These are phyloP conservation scores for Eremomyces bilateralis DNA, from an alignment of 495 filamentous ascomycete species.

Conservation along the genomic window DNA sequence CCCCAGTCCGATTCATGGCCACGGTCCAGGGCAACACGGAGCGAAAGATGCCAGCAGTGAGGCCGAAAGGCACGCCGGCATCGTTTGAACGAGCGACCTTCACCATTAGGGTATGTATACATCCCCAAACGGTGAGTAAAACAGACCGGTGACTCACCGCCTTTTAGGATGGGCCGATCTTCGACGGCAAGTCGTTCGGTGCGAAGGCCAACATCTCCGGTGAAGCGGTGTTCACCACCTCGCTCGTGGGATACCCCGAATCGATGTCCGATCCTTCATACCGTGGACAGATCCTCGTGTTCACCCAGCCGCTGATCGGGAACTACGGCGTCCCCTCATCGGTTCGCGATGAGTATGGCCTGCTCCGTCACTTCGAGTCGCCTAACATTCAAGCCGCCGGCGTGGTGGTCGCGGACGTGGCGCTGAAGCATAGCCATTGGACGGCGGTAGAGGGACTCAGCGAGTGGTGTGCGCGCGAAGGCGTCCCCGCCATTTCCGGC, in stretches of 20 bases:
- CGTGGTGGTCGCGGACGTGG: slow-evolving; percentile 87
- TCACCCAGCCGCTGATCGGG: slow-evolving; percentile 95
- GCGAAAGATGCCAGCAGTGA: slow-evolving; percentile 27
- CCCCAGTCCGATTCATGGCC: slow-evolving; percentile 41
- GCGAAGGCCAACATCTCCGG: slow-evolving; percentile 81
- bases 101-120: slow-evolving; percentile 54
- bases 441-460: slow-evolving; percentile 85
- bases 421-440: slow-evolving; percentile 91
- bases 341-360: slow-evolving; percentile 50
- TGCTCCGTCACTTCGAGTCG: slow-evolving; percentile 86
- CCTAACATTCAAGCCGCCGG: slow-evolving; percentile 91
- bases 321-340: slow-evolving; percentile 89
- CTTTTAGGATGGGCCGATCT: slow-evolving; percentile 60
- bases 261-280: slow-evolving; percentile 98
- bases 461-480: slow-evolving; percentile 89
- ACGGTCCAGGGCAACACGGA: slow-evolving; percentile 45
- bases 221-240: slow-evolving; percentile 89
- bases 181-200: slow-evolving; percentile 82
- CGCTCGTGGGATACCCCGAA: slow-evolving; percentile 86
- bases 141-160: slow-evolving; percentile 7
- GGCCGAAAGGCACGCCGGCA: slow-evolving; percentile 29
- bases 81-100: slow-evolving; percentile 69
- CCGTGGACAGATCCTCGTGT: slow-evolving; percentile 93
- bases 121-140: not conserved
- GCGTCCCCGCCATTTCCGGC: slow-evolving; percentile 86